Evolutionary conservation across 1,139 yeast species (phyloP), one percentile per base, ranked within the genome.

Genomic region (Geotrichum phurueaensis): DNA sequence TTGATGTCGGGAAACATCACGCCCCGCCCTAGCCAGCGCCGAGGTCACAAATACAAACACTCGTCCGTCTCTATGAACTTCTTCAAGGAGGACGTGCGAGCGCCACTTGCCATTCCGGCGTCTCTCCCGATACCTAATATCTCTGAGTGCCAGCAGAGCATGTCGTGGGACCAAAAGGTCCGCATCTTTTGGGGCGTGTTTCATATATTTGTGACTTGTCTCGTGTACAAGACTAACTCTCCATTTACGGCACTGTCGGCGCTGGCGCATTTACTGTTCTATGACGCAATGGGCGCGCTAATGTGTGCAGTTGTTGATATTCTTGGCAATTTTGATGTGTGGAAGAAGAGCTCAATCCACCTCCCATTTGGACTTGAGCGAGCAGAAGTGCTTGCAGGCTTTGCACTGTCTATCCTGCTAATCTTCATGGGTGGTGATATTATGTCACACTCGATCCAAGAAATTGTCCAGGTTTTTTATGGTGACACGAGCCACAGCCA

Each of bases 61-160:
- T 90, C 97, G 5, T 90, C 97, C n/a, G 96, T 94, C 5, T 89
- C 96, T 2, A 88, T 94, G 94, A 94, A 94, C 72, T 82, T 92
- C 71, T 94, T 94, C 73, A 97, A 89, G 71, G 98, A 92, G 70
- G 97, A 97, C 0, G 85, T 84, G 18, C 78, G 85, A 52, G 85
- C 87, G 13, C 85, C 91, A 1, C 75, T 84, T 57, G 83, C 86
- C 57, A 81, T 91, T 43, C 96, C 97, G 0, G 86, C 86, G 54
- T 84, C 88, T 63, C 81, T 85, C 64, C 94, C 96, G 0, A 84
- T 91, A 0, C 99, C 99, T 0, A 87, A 84, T 23, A 70, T 81
- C 27, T 71, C 73, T 22, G 97, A 91, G 69, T 79, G 89, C 59
- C 64, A 82, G 23, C 78, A 79, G 18, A 83, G 88, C 48, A 77